Conservation (phyloP, 2,329 filamentous ascomycete genomes). For the Fusarium globosum region DNA sequence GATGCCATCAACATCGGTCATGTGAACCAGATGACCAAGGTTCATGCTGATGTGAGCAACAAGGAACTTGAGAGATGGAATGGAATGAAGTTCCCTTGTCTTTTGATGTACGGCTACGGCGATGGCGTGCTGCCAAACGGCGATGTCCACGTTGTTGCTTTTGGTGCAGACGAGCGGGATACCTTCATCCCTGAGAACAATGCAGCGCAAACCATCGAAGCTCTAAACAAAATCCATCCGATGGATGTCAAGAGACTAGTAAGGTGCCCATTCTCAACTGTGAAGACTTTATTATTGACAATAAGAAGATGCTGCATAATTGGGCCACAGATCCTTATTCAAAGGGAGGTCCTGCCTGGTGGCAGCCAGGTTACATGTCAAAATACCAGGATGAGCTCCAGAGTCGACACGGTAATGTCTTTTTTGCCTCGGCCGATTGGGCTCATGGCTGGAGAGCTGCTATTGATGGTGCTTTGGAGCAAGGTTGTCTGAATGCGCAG, state of each 20-base stretch:
- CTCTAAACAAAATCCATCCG: neutral
- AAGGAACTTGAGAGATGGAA: neutral
- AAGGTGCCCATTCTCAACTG: too few relatives aligned
- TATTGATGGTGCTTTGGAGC: neutral
- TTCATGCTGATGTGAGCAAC: neutral
- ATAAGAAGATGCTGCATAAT: neutral
- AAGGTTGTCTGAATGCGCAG: neutral
- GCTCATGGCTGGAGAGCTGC: neutral
- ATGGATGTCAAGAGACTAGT: neutral
- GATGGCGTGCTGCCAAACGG: fast-evolving
- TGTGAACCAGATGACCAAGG: neutral
- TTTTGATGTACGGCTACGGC: neutral
- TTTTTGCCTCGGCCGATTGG: neutral
- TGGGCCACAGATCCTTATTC: neutral
- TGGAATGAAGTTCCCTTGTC: fast-evolving
- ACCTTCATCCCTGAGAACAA: neutral
- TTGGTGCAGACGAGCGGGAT: neutral
- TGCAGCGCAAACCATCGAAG: neutral
- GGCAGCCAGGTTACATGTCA: neutral
- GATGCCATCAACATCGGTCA: fast-evolving
- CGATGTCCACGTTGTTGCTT: neutral
- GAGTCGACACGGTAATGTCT: neutral
- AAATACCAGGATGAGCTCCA: neutral
- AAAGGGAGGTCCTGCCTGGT: neutral
- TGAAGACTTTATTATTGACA: neutral